A percentile compares a stretch with the other conserved stretches of the same genome.
phyloP scores from a whole-genome alignment of 345 rosid species.

The Eucalyptus cloeziana region DNA sequence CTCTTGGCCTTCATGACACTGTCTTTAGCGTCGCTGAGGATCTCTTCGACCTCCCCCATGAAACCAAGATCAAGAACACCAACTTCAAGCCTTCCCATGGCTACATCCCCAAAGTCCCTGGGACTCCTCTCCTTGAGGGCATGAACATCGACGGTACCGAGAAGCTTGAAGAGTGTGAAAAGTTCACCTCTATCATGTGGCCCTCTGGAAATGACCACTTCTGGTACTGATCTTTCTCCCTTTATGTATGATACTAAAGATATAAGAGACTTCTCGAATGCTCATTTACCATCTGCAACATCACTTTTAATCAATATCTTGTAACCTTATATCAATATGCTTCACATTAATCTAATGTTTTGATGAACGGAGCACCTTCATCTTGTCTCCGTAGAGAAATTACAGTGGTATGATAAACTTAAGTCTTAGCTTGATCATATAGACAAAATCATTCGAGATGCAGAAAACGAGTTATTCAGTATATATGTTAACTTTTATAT shows the following conservation, averaged over 20 bases:
- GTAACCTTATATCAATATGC: not conserved
- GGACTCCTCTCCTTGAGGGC: constrained; percentile 28
- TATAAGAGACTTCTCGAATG: not conserved
- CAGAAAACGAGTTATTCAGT: not conserved
- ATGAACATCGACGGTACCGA: constrained; percentile 21
- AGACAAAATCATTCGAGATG: not conserved
- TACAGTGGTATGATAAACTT: not conserved
- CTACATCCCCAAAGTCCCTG: constrained; percentile 18
- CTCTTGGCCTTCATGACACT: not conserved
- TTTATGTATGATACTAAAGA: not conserved
- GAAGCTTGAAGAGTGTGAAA: constrained; percentile 7
- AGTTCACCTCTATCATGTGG: constrained; percentile 35
- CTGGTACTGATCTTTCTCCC: constrained; percentile 2
- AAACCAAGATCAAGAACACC: constrained; percentile 26
- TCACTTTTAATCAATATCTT: not conserved
- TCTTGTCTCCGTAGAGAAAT: not conserved
- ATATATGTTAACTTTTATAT: not conserved
- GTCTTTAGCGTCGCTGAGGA: not conserved
- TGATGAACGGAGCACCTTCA: not conserved
- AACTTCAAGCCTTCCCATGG: constrained; percentile 22
- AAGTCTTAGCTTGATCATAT: not conserved
- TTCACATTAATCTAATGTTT: not conserved
- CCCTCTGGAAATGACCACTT: constrained; percentile 32
- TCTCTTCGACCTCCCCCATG: constrained; percentile 16
- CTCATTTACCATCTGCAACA: not conserved